Evolutionary conservation across 1,284 basidiomycete genomes (phyloP).

Genomic region (Ganoderma lingzhi): DNA sequence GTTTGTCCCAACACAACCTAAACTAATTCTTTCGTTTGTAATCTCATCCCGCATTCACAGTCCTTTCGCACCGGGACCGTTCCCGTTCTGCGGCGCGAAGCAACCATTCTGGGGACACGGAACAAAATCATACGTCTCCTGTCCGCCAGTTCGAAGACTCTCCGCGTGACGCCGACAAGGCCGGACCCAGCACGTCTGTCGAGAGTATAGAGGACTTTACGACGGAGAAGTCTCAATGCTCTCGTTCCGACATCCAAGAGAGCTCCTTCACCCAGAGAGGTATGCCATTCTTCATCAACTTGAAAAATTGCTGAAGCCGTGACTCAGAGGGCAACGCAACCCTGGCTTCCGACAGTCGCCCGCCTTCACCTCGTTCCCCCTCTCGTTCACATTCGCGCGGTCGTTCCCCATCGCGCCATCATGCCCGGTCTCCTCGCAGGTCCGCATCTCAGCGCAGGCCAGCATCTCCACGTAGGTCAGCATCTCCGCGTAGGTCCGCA

Average conservation of each 20-base stretch:
- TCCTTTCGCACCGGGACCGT: too few relatives aligned
- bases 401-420: not conserved
- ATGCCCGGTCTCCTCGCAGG: not conserved
- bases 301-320: not conserved
- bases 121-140: not conserved
- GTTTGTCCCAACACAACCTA: not conserved
- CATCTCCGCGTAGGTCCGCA: not conserved
- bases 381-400: slow-evolving; percentile 2
- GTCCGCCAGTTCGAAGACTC: slow-evolving; percentile 4
- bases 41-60: not conserved
- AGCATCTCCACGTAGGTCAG: too few relatives aligned
- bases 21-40: not conserved
- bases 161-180: not conserved
- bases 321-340: not conserved
- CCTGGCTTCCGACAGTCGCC: not conserved
- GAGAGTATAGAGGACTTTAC: slow-evolving; percentile 8
- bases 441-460: not conserved
- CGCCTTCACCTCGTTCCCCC: not conserved
- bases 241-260: slow-evolving; percentile 14
- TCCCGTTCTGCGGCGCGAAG: not conserved
- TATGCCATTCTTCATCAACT: slow-evolving; percentile 5
- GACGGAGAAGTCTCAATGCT: not conserved
- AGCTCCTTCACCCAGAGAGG: slow-evolving; percentile 18
- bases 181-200: slow-evolving; percentile 13
- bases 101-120: not conserved